Evolutionary conservation across 176 grass and related monocot genomes (phyloP).

Genomic region (Phragmites australis): DNA sequence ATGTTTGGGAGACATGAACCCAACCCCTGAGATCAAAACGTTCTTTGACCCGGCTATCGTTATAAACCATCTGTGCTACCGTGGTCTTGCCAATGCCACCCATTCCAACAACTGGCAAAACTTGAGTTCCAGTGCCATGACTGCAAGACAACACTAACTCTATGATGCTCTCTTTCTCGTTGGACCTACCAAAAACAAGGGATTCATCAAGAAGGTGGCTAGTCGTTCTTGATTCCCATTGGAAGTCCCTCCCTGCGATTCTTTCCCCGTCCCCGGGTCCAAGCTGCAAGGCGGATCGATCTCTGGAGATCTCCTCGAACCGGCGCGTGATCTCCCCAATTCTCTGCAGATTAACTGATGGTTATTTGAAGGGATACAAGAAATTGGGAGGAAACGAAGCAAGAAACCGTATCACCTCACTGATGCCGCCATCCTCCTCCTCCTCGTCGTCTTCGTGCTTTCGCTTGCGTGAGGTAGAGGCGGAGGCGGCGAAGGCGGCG

Average conservation of each 20-base stretch:
- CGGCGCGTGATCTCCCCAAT: slow-evolving; percentile 4
- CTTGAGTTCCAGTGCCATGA: background rate
- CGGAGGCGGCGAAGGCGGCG: background rate
- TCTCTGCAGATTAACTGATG: background rate
- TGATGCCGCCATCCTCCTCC: background rate
- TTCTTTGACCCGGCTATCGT: slow-evolving; percentile 8
- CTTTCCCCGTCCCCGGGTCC: slow-evolving; percentile 38
- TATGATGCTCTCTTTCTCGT: slow-evolving; percentile 38
- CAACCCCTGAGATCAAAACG: slow-evolving; percentile 38
- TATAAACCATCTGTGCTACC: slow-evolving; percentile 48
- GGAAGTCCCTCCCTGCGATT: background rate
- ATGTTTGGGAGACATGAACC: slow-evolving; percentile 46
- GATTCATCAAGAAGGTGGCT: slow-evolving; percentile 44
- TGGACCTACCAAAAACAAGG: slow-evolving; percentile 31
- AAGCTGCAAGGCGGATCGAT: slow-evolving; percentile 16
- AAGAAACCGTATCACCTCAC: background rate
- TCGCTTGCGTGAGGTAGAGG: background rate
- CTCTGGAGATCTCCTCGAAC: slow-evolving; percentile 44
- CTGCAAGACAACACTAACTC: background rate
- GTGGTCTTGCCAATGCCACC: slow-evolving; percentile 63
- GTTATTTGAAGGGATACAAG: background rate
- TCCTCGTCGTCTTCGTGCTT: background rate
- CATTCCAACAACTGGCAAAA: slow-evolving; percentile 51
- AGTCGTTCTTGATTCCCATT: background rate
- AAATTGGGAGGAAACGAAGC: background rate